Evolutionary conservation across 768 basidiomycete genomes (phyloP), one percentile per base, ranked within the genome.

Genomic region (Phlebiopsis flavidoalba): DNA sequence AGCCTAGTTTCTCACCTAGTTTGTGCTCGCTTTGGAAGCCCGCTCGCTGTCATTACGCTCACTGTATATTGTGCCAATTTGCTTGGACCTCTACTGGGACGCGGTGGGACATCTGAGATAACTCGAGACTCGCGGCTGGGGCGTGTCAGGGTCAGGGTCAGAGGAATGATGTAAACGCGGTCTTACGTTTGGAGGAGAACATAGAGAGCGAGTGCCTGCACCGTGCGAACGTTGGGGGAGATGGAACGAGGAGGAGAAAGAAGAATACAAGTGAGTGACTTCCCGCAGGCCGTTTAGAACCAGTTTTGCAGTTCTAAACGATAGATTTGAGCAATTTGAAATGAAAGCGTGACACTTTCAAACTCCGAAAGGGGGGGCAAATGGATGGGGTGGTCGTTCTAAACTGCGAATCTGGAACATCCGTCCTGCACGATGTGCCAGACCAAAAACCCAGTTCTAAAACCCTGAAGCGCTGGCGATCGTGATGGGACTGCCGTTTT

Each of bases 11-110:
- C n/a, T 56, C 33, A 40, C 49, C 53, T 62, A 53, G 50, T 59
- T 17, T 51, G 22, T 43, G 49, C 43, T 62, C 46, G 57, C 61
- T 58, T 54, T 58, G 49, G 56, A 47, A 52, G 21, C 21, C 31
- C 47, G 45, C 14, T 58, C 36, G 61, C 57, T 62, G 52, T 58
- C 45, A 46, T 62, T 51, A 53, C 57, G 46, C 57, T 62, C 57
- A 47, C 21, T 62, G 61, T 59, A 62, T 35, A 53, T 53, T 26
- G 12, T 22, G 36, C n/a, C 53, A 53, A 36, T 53, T 45, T 11
- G 21, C 24, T 37, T 45, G 21, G 54, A 24, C n/a, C 15, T 45
- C 36, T 43, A 2, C 40, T 43, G 40, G 40, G 40, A 43, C 40
- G 35, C 35, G 31, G 35, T 33, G 52, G 12, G 31, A 53, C 35